Evolutionary conservation across 257 asterid genomes (phyloP).

Genomic region (Striga asiatica): DNA sequence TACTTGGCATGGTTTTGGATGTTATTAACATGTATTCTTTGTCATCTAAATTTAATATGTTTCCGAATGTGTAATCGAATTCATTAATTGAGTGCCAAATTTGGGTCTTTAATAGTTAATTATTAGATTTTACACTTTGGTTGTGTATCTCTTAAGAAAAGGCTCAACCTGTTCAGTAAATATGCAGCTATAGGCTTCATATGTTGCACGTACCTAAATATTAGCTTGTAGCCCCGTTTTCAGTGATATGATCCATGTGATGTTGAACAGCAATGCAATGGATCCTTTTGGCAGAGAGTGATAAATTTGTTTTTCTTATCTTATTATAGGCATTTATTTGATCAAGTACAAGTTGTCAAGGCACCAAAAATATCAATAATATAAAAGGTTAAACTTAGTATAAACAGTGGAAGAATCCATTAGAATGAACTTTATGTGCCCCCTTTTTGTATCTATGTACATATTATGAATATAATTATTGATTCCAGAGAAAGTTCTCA

Average conservation of each 20-base stretch:
- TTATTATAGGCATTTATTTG: no score
- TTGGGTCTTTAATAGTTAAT: background rate
- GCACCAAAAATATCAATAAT: background rate
- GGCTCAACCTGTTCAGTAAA: background rate
- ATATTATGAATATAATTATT: no score
- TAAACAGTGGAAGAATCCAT: no score
- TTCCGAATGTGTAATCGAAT: background rate
- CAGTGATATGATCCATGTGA: background rate
- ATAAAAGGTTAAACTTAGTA: background rate
- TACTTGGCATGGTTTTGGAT: background rate
- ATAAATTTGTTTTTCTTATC: background rate
- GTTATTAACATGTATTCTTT: background rate
- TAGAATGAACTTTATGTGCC: no score
- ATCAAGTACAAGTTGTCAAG: background rate
- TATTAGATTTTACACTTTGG: background rate
- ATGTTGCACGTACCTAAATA: background rate
- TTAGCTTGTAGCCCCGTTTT: background rate
- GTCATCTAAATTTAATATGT: background rate
- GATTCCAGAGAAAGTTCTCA: constrained; percentile 6
- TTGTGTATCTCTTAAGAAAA: background rate
- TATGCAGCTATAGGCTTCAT: background rate
- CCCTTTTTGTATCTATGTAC: no score
- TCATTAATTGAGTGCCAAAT: background rate
- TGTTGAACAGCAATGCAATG: background rate
- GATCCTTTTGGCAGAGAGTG: background rate